These are phyloP conservation scores for Pezicula rhizophila DNA, from an alignment of 2,329 filamentous ascomycete genomes.

Conservation along the genomic window DNA sequence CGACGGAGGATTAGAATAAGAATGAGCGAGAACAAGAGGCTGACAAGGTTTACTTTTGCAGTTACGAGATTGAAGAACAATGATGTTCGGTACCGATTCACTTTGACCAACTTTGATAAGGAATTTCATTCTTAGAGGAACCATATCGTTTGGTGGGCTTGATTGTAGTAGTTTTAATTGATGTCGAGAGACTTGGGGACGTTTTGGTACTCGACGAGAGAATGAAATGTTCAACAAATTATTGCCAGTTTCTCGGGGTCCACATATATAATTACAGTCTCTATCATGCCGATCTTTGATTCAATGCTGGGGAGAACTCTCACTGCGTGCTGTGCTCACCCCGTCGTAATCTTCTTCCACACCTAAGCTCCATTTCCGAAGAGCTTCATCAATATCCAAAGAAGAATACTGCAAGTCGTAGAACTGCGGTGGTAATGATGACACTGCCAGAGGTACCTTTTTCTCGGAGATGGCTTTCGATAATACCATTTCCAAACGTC, in stretches of 20 bases:
- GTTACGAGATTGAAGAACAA: neutral
- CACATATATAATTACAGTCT: too few relatives aligned
- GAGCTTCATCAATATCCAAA: conserved; percentile 11
- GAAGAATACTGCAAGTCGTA: conserved; percentile 12
- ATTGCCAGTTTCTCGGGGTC: too few relatives aligned
- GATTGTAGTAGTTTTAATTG: too few relatives aligned
- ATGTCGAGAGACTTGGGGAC: too few relatives aligned
- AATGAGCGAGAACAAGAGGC: neutral
- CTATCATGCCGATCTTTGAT: neutral
- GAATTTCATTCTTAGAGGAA: neutral
- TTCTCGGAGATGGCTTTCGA: conserved; percentile 10
- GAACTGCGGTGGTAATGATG: conserved; percentile 9
- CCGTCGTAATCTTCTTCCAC: neutral
- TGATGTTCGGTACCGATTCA: neutral
- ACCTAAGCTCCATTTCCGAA: conserved; percentile 1
- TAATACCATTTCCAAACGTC: conserved; percentile 9
- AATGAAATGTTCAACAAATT: too few relatives aligned
- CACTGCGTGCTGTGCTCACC: neutral
- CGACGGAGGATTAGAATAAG: too few relatives aligned
- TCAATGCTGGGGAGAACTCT: neutral
- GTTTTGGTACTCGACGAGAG: too few relatives aligned
- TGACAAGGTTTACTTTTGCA: neutral
- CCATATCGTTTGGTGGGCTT: too few relatives aligned
- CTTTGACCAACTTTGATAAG: neutral
- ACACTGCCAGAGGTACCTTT: conserved; percentile 4